Evolutionary conservation across 768 basidiomycete genomes (phyloP), one percentile per base, ranked within the genome.

Genomic region (Lactarius psammicola): DNA sequence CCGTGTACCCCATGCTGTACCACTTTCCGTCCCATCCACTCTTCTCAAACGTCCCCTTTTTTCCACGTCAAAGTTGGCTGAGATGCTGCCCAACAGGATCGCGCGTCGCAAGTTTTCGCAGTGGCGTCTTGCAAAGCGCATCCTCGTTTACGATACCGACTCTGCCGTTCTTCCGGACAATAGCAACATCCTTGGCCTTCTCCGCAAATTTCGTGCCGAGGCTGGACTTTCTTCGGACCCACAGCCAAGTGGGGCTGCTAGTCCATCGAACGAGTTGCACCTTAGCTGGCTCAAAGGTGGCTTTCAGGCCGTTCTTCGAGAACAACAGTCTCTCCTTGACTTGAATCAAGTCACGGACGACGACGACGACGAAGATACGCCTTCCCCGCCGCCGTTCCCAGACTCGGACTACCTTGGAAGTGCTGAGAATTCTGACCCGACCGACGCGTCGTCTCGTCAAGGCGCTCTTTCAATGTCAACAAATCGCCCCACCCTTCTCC

Each of bases 21-120:
- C 93, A 56, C 84, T 98, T 68, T 92, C 91, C 56, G 91, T 97
- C 6, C 95, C 96, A 1, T 94, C 95, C 3, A 98, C 95, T 0
- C 87, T 98, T 26, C 87, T 98, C 74, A 94, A 94, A 68, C 87
- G 95, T 0, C 94, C 94, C 1, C 81, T 88, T 3, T 96, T 94
- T 78, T 88, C 91, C 31, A 82, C 96, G 10, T 80, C 85, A 49
- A 87, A 87, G 49, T 82, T 98, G 31, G 78, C 84, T 8, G 85
- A 85, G 31, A 95, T 95, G 89, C 83, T 98, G n/a, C 84, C 89
- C 10, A 85, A 84, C 7, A 66, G 76, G 46, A 72, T 80, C 11
- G 81, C 88, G 11, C 84, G 88, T 34, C 74, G 78, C 36, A 80
- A 81, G 62, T 92, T 95, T 71, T 75, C 80, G 15, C 72, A 78